Conservation (phyloP, 2,329 filamentous ascomycete species). For the Rhinocladiella mackenziei region DNA sequence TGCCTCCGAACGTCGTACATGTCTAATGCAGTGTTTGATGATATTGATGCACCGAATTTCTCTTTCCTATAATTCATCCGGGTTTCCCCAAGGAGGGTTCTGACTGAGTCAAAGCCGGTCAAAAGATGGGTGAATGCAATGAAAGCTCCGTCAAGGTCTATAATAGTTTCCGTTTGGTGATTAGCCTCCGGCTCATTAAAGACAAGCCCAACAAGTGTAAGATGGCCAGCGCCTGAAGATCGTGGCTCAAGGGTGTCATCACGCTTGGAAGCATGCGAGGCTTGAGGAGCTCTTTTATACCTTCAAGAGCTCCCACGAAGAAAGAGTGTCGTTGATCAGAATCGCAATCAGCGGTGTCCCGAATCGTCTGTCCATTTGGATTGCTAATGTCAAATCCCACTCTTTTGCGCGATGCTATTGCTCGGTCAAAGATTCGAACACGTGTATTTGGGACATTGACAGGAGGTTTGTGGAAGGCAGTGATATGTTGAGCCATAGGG, state of each 20-base stretch:
- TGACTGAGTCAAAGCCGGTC: constrained; percentile 26
- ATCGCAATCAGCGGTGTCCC: constrained; percentile 30
- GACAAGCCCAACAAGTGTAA: not conserved
- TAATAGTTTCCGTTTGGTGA: constrained; percentile 38
- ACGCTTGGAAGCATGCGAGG: constrained; percentile 22
- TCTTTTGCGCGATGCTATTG: constrained; percentile 1
- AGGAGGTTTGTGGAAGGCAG: constrained; percentile 11
- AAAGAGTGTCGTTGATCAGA: constrained; percentile 31
- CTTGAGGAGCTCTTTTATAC: constrained; percentile 7
- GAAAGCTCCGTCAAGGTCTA: constrained; percentile 22
- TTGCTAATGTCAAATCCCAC: not conserved
- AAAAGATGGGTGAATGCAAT: constrained; percentile 28
- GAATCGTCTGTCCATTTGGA: not conserved
- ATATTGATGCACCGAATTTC: constrained; percentile 27
- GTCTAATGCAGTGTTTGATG: constrained; percentile 31
- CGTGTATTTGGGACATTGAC: not conserved
- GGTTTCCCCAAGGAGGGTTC: constrained; percentile 22
- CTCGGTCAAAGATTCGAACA: not conserved
- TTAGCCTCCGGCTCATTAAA: constrained; percentile 15
- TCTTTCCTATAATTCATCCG: constrained; percentile 29
- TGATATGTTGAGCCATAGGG: constrained; percentile 29
- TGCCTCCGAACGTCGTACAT: constrained; percentile 30
- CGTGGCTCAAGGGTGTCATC: constrained; percentile 29
- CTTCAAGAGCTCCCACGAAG: constrained; percentile 18
- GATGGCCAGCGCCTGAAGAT: not conserved